These are phyloP conservation scores for Agrostemma githago DNA, from an alignment of 148 eudicot species.

Conservation along the genomic window DNA sequence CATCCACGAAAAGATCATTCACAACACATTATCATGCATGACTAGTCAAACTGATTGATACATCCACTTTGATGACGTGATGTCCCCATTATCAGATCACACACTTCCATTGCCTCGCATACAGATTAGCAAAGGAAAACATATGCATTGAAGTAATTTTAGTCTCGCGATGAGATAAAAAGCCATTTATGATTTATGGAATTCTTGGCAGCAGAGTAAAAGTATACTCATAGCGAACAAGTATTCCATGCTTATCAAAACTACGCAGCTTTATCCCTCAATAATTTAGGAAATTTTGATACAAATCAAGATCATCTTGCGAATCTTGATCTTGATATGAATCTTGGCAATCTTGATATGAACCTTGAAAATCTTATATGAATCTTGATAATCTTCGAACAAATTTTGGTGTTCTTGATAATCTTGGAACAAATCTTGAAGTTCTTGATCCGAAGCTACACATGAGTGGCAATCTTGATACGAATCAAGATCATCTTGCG, in stretches of 20 bases:
- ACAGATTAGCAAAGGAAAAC: slow-evolving; percentile 3
- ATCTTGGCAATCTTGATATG: too few species aligned
- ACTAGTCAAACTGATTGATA: slow-evolving; percentile 2
- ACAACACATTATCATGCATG: not conserved
- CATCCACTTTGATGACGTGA: not conserved
- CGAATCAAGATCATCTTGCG: too few species aligned
- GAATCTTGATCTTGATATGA: too few species aligned
- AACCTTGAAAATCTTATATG: too few species aligned
- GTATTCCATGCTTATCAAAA: not conserved
- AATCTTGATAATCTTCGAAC: too few species aligned
- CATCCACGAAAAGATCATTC: slow-evolving; percentile 3
- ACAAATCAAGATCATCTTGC: too few species aligned
- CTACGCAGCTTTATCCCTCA: not conserved
- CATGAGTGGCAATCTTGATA: too few species aligned
- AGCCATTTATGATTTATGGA: not conserved
- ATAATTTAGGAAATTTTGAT: not conserved
- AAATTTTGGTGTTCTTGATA: too few species aligned
- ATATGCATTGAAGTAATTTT: not conserved
- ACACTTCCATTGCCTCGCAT: slow-evolving; percentile 2
- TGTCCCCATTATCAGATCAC: not conserved
- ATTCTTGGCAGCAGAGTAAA: not conserved
- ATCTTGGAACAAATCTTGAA: too few species aligned
- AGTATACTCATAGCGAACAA: not conserved
- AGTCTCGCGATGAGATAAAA: not conserved
- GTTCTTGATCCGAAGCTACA: too few species aligned